phyloP scores from a whole-genome alignment of 2,329 filamentous ascomycete genomes.

The Eutypa lata region DNA sequence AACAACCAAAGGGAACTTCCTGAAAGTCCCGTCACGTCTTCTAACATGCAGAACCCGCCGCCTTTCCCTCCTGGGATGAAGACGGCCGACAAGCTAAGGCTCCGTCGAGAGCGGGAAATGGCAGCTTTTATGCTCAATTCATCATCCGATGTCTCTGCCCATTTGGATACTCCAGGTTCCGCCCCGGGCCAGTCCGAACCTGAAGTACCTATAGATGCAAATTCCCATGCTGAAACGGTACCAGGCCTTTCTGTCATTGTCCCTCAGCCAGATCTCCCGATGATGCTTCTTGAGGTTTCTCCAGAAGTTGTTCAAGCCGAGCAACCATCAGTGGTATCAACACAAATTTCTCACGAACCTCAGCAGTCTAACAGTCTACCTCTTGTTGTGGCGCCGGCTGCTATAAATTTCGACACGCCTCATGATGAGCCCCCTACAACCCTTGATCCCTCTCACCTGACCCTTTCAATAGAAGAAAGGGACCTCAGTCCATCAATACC shows the following conservation, averaged over 20 bases:
- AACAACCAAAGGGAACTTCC: not conserved
- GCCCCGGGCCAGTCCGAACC: not conserved
- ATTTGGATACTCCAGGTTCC: not conserved
- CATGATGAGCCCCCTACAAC: slow-evolving; percentile 24
- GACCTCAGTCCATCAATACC: slow-evolving; percentile 24
- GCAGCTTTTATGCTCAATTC: not conserved
- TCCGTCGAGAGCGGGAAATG: slow-evolving; percentile 18
- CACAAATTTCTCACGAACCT: not conserved
- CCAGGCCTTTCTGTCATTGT: slow-evolving; percentile 6
- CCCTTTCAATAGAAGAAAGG: slow-evolving; percentile 28
- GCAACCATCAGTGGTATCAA: not conserved
- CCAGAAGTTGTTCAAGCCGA: not conserved
- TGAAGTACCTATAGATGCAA: not conserved
- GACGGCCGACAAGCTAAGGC: slow-evolving; percentile 22
- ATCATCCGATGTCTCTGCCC: not conserved
- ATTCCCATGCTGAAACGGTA: not conserved
- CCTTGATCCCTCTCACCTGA: slow-evolving; percentile 26
- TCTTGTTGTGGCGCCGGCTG: slow-evolving; percentile 4
- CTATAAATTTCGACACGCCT: slow-evolving; percentile 10
- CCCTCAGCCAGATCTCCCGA: not conserved
- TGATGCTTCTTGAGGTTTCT: not conserved
- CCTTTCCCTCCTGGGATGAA: slow-evolving; percentile 12
- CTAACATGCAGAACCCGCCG: slow-evolving; percentile 18
- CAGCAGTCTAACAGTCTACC: not conserved
- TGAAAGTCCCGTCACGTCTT: slow-evolving; percentile 5